These are phyloP conservation scores for Drosera spatulata DNA, from an alignment of 179 eudicot species.

Conservation along the genomic window DNA sequence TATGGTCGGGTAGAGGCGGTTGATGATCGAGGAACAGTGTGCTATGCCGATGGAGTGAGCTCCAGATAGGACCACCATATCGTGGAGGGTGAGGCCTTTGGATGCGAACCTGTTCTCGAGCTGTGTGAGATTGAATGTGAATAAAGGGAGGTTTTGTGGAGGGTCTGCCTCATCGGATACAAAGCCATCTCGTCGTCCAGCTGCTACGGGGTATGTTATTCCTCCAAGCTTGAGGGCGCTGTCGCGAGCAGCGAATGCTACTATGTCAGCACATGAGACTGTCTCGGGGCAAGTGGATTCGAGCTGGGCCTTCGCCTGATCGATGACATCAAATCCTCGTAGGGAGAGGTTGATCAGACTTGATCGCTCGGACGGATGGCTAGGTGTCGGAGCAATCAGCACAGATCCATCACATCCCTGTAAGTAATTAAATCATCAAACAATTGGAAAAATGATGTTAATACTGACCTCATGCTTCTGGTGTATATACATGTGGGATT, in stretches of 20 bases:
- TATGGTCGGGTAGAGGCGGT: neutral
- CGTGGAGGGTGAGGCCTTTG: constrained; percentile 7
- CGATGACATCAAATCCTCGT: constrained; percentile 6
- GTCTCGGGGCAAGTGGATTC: constrained; percentile 6
- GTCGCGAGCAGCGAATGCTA: constrained; percentile 10
- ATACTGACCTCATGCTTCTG: too few species aligned
- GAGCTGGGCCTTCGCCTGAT: neutral
- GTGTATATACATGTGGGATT: too few species aligned
- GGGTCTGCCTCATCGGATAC: neutral
- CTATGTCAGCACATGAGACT: constrained; percentile 4
- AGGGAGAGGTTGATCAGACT: neutral
- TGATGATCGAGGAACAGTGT: constrained; percentile 9
- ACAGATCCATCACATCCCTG: constrained; percentile 12
- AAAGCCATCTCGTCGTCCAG: neutral
- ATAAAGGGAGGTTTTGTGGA: neutral
- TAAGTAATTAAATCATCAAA: too few species aligned
- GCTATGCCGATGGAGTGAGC: constrained; percentile 21
- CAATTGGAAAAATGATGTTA: too few species aligned
- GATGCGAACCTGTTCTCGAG: neutral
- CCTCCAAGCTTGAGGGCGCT: constrained; percentile 3
- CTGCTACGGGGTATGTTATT: constrained; percentile 1
- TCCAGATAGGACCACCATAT: constrained; percentile 16
- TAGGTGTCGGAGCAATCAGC: constrained; percentile 3
- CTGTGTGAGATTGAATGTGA: neutral
- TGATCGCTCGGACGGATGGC: constrained; percentile 2